Percentiles rank a stretch among this genome's conserved stretches.
These are phyloP conservation scores for Pseudocercospora crystallina DNA, from an alignment of 2,329 filamentous ascomycete genomes.

Conservation along the genomic window DNA sequence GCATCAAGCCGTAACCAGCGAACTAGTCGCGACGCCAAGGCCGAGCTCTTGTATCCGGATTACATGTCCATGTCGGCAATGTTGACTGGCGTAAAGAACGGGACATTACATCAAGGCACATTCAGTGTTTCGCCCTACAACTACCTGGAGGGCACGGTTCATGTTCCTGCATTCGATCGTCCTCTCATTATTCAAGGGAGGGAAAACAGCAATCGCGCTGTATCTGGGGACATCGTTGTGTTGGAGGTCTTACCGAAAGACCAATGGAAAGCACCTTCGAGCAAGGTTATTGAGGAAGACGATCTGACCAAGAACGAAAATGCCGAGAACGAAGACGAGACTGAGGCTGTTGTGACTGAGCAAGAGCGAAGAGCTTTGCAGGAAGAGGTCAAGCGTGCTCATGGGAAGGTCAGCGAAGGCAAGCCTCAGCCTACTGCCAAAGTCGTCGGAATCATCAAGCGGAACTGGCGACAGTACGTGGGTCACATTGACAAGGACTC, in stretches of 20 bases:
- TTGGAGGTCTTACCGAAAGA: conserved; percentile 90
- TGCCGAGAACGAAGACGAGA: conserved; percentile 78
- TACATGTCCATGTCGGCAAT: conserved; percentile 87
- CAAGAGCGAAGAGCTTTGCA: conserved; percentile 83
- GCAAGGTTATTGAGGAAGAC: conserved; percentile 94
- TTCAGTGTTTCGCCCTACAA: conserved; percentile 98
- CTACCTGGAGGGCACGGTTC: conserved; percentile 90
- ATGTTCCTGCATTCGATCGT: conserved; percentile 87
- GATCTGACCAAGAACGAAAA: conserved; percentile 90
- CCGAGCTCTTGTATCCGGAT: conserved; percentile 80
- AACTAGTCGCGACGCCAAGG: conserved; percentile 63
- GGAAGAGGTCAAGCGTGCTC: conserved; percentile 84
- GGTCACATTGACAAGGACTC: conserved; percentile 90
- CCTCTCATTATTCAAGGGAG: conserved; percentile 83
- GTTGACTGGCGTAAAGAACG: conserved; percentile 88
- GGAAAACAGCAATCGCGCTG: conserved; percentile 92
- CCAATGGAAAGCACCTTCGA: conserved; percentile 95
- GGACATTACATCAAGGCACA: conserved; percentile 86
- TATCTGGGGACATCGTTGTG: conserved; percentile 89
- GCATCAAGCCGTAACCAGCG: conserved; percentile 72
- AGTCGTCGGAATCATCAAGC: conserved; percentile 88
- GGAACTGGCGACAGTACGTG: conserved; percentile 98
- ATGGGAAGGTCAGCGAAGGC: conserved; percentile 73
- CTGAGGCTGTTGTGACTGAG: conserved; percentile 75
- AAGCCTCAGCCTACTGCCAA: conserved; percentile 85